Base-by-base conservation (phyloP, 805 yeast species). In the Candida maltosa region DNA sequence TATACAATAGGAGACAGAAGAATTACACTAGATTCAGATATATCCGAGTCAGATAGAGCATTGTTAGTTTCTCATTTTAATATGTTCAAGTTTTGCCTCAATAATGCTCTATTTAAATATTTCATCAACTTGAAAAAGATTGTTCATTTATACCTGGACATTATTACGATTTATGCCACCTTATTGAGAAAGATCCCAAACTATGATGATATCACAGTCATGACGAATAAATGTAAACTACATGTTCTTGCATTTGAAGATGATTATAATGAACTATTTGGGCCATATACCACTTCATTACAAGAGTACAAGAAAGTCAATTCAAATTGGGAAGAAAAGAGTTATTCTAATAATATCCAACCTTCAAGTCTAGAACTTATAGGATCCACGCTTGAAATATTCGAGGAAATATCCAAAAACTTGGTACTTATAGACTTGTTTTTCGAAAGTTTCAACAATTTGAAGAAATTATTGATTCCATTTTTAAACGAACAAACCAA, bases 181-280 rank as follows among this genome's bases (percentile, higher is more conserved):
- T 47, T 67, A 27, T 48, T 67, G 18, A 44, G 50, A 29, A 67
- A 67, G 39, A 56, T 67, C 18, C 64, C 68, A 16, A 49, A 64
- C 38, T 65, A 64, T 38, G 71, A 64, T 28, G 73, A 67, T 46
- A 46, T 67, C 34, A 61, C 69, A 2, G 14, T 35, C n/a, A 52
- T 63, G 58, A 48, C 68, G 2, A 34, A 40, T 31, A 39, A 40
- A 19, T 47, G 59, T 5, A 51, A 50, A 34, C 16, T 37, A 15
- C 35, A 41, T 4, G 31, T 62, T 26, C 29, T 44, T 20, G 47
- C 44, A 31, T 42, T 65, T 20, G 73, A 67, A 37, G 49, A 50
- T 7, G 59, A 60, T 34, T 47, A 62, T 39, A 59, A 59, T 33
- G 40, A 35, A 16, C 32, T 62, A 3, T 58, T 64, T 30, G 61